These are phyloP conservation scores for Micractinium conductrix DNA, from an alignment of 139 green algal genomes.

Conservation along the genomic window DNA sequence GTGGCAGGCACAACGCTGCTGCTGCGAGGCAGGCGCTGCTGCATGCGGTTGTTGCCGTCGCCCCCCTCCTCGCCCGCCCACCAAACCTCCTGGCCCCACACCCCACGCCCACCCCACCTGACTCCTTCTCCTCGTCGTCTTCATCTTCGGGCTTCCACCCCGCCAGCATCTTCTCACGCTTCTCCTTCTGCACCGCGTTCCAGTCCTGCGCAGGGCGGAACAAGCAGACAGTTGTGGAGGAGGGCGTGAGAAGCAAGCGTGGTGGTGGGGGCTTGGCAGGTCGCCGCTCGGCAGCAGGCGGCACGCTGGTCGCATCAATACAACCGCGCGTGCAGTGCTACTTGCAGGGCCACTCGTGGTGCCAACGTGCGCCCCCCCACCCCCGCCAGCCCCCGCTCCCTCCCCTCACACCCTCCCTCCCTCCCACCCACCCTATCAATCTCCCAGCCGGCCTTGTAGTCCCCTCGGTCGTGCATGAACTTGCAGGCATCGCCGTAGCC, in stretches of 20 bases:
- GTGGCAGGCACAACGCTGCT: too few relatives aligned
- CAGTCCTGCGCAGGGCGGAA: conserved; percentile 92
- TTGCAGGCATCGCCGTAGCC: conserved; percentile 99
- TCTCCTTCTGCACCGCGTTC: conserved; percentile 91
- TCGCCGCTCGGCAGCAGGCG: too few relatives aligned
- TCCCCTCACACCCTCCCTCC: not conserved
- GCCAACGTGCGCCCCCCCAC: not conserved
- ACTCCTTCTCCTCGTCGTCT: conserved; percentile 55
- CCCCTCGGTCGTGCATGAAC: conserved; percentile 98
- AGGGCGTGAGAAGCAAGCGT: too few relatives aligned
- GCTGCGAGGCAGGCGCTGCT: too few relatives aligned
- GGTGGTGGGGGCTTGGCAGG: too few relatives aligned
- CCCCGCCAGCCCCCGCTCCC: too few relatives aligned
- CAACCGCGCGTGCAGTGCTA: too few relatives aligned
- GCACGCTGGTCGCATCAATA: too few relatives aligned
- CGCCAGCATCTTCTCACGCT: conserved; percentile 67
- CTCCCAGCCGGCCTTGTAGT: conserved; percentile 98
- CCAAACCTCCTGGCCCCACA: too few relatives aligned
- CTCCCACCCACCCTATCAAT: conserved; percentile 72
- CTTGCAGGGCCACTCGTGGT: too few relatives aligned
- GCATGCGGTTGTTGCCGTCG: too few relatives aligned
- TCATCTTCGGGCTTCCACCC: conserved; percentile 60
- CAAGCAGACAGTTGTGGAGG: too few relatives aligned
- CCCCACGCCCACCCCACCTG: not conserved
- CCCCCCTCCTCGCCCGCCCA: not conserved